Evolutionary conservation across 2,329 filamentous ascomycete species (phyloP), one percentile per base, ranked within the genome.

Genomic region (Colletotrichum spaethianum): DNA sequence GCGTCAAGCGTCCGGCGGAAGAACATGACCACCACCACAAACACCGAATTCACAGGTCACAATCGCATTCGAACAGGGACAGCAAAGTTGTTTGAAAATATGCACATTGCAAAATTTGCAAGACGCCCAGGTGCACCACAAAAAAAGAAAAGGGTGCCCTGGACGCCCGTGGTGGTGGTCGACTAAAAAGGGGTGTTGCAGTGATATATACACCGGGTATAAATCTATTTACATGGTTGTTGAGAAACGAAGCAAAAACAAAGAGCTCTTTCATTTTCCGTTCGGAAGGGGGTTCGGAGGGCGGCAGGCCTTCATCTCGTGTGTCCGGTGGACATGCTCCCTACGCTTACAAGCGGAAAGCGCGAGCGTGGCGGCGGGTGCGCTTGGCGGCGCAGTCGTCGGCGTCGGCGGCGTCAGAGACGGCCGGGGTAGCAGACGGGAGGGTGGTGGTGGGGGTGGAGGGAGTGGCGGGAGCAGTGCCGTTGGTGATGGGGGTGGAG

Each of bases 401-500:
- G 9, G 36, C 18, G 16, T 44, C 56, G 38, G 56, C 46, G 23
- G 42, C 64, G 40, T 33, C 28, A 26, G 68, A 26, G 44, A 46
- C 20, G 20, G 56, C 56, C 14, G 68, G 53, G 33, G 53, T 42
- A n/a, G 57, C 52, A 48, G 52, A 1, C 12, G 65, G 53, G 8
- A 53, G 31, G 4, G 60, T 38, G 28, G 52, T 69, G 70, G 48
- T 53, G 31, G 61, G 61, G 18, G 61, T n/a, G 16, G 46, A n/a
- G 33, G 60, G 38, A 16, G 57, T 60, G 28, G 53, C 66, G 69
- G 69, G 62, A 36, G 64, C 60, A 44, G 66, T 68, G 50, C 73
- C 73, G 28, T 75, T 73, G 28, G 75, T 71, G 28, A 73, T 65
- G 9, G 77, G 75, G 2, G 74, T 67, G 40, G 77, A 73, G 1